Evolutionary conservation across 2,329 filamentous ascomycete species (phyloP).

Genomic region (Trichoderma atroviride): DNA sequence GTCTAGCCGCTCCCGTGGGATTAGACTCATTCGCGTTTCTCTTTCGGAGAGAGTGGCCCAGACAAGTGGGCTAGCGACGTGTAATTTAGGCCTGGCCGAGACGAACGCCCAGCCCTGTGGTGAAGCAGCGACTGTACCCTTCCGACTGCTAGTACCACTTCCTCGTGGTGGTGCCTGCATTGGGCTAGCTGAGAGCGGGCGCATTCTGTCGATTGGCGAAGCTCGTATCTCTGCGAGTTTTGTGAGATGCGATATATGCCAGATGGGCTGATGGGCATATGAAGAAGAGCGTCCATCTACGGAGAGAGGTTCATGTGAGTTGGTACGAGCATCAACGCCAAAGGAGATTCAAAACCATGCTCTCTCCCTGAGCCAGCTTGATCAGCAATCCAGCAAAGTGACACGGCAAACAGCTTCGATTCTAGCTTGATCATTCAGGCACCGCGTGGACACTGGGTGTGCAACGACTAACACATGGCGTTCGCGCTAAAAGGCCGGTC

Average conservation of each 20-base stretch:
- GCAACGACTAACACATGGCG: constrained; percentile 18
- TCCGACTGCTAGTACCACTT: neutral
- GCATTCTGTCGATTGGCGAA: neutral
- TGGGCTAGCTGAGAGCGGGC: constrained; percentile 10
- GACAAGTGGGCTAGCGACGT: neutral
- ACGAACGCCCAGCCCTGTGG: constrained; percentile 1
- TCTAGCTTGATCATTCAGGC: neutral
- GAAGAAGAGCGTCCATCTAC: neutral
- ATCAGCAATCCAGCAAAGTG: neutral
- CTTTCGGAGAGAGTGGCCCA: constrained; percentile 2
- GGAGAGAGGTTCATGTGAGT: neutral
- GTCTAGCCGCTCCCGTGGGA: neutral
- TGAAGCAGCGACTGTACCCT: neutral
- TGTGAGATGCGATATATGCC: neutral
- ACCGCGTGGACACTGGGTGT: neutral
- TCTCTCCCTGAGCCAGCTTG: neutral
- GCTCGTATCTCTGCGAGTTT: neutral
- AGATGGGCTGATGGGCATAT: too few relatives aligned
- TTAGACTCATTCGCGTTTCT: neutral
- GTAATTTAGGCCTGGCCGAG: neutral
- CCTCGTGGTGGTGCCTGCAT: constrained; percentile 25
- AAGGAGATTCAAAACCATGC: neutral
- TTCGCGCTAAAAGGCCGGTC: constrained; percentile 20
- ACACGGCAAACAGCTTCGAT: neutral
- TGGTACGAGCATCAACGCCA: neutral